Evolutionary conservation across 2,329 filamentous ascomycete species (phyloP).

Genomic region (Thermoascus crustaceus): DNA sequence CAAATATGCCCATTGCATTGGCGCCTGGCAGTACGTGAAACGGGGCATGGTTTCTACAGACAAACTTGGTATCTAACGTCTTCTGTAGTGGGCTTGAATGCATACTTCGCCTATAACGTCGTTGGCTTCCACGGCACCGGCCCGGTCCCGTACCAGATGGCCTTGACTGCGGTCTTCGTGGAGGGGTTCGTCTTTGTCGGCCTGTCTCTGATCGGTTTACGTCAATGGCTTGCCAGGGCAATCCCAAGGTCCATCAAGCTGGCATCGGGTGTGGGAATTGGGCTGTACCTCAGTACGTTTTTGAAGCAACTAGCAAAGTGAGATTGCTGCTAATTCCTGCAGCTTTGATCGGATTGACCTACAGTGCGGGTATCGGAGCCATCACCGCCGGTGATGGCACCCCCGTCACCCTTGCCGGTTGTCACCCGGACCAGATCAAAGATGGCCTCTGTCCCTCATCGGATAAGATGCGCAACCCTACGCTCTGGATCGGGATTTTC

Average conservation of each 20-base stretch:
- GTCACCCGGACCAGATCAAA: slow-evolving; percentile 44
- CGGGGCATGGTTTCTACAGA: neutral
- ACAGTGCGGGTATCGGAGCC: slow-evolving; percentile 73
- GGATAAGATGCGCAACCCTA: slow-evolving; percentile 72
- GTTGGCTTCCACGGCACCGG: slow-evolving; percentile 71
- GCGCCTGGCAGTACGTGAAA: slow-evolving; percentile 53
- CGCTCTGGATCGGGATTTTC: slow-evolving; percentile 85
- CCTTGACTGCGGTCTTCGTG: slow-evolving; percentile 78
- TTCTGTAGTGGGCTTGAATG: slow-evolving; percentile 69
- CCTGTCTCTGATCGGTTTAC: slow-evolving; percentile 69
- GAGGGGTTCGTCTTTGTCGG: slow-evolving; percentile 80
- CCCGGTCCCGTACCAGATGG: slow-evolving; percentile 63
- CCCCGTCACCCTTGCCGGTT: slow-evolving; percentile 69
- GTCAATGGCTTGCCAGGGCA: slow-evolving; percentile 78
- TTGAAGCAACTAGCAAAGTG: neutral
- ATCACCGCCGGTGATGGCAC: slow-evolving; percentile 61
- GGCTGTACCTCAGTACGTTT: slow-evolving; percentile 55
- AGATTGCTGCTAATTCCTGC: neutral
- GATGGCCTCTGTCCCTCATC: slow-evolving; percentile 53
- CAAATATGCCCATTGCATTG: slow-evolving; percentile 68
- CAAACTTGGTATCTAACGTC: neutral
- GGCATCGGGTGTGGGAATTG: slow-evolving; percentile 77
- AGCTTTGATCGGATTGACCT: slow-evolving; percentile 58
- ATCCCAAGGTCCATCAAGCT: slow-evolving; percentile 81
- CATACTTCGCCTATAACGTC: slow-evolving; percentile 76